A percentile compares a stretch with the other conserved stretches of the same genome.
These are phyloP conservation scores for Avena atlantica DNA, from an alignment of 176 grass and related monocot genomes.

Conservation along the genomic window DNA sequence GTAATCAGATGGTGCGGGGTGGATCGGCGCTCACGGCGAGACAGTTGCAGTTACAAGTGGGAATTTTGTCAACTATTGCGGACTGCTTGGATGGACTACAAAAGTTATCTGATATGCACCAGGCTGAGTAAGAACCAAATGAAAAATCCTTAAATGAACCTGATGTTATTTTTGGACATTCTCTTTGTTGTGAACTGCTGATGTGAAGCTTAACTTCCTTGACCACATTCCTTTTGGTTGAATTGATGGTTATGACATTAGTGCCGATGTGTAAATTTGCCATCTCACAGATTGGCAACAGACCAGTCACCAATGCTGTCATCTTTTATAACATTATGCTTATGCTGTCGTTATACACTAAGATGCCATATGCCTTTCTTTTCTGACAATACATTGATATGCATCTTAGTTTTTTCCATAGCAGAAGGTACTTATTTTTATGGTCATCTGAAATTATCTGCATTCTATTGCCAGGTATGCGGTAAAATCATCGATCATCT, in stretches of 20 bases:
- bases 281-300: neutral
- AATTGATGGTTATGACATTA: too few species aligned
- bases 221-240: neutral
- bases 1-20: constrained; percentile 69
- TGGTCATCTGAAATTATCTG: neutral
- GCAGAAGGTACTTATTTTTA: neutral
- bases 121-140: constrained; percentile 65
- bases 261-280: too few species aligned
- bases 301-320: neutral
- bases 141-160: neutral
- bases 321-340: neutral
- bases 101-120: constrained; percentile 65
- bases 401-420: neutral
- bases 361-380: neutral
- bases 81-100: constrained; percentile 74
- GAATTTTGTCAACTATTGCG: constrained; percentile 68
- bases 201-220: neutral
- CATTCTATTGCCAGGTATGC: constrained; percentile 56
- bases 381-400: neutral
- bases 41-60: constrained; percentile 75
- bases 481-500: constrained; percentile 65
- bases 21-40: constrained; percentile 50
- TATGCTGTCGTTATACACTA: neutral
- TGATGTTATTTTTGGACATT: neutral
- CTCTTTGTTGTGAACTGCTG: neutral